phyloP scores from a whole-genome alignment of 768 basidiomycete genomes.

The Fomitopsis serialis region DNA sequence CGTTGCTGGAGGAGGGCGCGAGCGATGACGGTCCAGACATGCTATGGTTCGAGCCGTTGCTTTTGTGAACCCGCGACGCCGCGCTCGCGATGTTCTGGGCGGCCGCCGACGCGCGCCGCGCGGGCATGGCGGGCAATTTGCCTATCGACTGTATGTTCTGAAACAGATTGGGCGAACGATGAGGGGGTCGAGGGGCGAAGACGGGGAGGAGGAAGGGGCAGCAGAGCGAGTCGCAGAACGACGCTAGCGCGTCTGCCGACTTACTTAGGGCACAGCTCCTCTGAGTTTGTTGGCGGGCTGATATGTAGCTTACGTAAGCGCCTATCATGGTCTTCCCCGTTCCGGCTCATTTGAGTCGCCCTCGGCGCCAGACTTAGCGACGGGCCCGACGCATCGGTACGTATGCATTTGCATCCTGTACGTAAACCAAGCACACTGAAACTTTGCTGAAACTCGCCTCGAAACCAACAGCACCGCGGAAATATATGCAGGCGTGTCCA shows the following conservation, averaged over 20 bases:
- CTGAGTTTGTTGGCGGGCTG: not conserved
- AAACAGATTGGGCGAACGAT: not conserved
- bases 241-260: not conserved
- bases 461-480: no score
- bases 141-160: not conserved
- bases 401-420: no score
- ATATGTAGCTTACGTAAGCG: not conserved
- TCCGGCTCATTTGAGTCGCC: no score
- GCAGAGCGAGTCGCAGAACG: not conserved
- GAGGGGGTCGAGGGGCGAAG: not conserved
- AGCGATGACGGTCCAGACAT: slow-evolving; percentile 16
- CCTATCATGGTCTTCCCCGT: not conserved
- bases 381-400: no score
- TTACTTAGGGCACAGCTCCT: not conserved
- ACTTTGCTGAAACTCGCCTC: no score
- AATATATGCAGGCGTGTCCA: no score
- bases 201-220: slow-evolving; percentile 2
- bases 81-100: slow-evolving; percentile 30
- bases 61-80: slow-evolving; percentile 50
- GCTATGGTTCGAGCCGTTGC: slow-evolving; percentile 47
- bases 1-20: slow-evolving; percentile 9
- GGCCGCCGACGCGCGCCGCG: slow-evolving; percentile 58
- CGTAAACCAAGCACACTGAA: no score
- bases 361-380: no score
- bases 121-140: slow-evolving; percentile 31